Percentiles rank a stretch among this genome's conserved stretches.
These are phyloP conservation scores for Plasmodium gonderi DNA, from an alignment of 169 alveolate genomes.

Conservation along the genomic window DNA sequence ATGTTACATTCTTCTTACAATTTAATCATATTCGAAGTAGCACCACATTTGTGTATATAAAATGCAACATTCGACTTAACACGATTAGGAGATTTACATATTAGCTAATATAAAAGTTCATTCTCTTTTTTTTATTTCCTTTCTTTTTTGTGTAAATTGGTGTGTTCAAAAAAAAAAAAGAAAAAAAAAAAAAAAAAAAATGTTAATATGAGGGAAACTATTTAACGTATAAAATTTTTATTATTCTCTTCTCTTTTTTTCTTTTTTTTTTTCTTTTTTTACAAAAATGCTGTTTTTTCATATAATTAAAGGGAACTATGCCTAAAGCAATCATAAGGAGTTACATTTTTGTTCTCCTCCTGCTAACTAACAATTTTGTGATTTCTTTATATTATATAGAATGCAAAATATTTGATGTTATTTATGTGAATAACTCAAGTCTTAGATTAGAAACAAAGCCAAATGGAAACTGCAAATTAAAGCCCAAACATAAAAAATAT, in stretches of 20 bases:
- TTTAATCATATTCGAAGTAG: neutral
- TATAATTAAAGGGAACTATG: slow-evolving; percentile 42
- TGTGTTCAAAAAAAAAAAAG: neutral
- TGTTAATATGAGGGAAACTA: neutral
- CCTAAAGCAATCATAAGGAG: slow-evolving; percentile 10
- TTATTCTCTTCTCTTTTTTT: neutral
- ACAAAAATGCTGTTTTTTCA: slow-evolving; percentile 1
- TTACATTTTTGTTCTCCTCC: slow-evolving; percentile 20
- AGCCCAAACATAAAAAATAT: slow-evolving; percentile 6
- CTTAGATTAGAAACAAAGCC: neutral
- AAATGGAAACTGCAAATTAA: neutral
- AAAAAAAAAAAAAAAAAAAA: neutral
- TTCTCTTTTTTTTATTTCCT: neutral
- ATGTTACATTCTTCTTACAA: neutral
- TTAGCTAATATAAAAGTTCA: neutral
- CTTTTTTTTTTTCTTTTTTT: neutral
- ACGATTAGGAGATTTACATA: neutral
- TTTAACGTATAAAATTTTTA: neutral
- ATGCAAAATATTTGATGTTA: slow-evolving; percentile 11
- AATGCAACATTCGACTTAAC: neutral
- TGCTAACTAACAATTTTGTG: slow-evolving; percentile 36
- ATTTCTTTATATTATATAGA: slow-evolving; percentile 12
- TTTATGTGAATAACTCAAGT: neutral
- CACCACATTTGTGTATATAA: neutral
- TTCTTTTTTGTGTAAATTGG: neutral